Evolutionary conservation across 768 basidiomycete species (phyloP), one percentile per base, ranked within the genome.

Genomic region (Auriculariales sp.): DNA sequence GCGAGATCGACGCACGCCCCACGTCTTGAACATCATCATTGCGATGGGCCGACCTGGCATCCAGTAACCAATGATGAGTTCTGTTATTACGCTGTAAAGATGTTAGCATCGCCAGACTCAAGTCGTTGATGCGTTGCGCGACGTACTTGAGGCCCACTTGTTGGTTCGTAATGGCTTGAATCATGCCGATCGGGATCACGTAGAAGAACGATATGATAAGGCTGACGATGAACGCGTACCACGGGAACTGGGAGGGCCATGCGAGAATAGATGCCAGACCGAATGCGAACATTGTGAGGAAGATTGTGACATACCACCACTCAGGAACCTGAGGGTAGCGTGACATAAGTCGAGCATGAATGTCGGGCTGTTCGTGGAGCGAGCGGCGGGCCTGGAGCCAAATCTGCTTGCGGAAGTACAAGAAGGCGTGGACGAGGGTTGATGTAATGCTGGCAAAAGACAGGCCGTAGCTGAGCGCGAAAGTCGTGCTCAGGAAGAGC

Each of bases 271-370:
- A 68, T 48, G 87, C 61, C 29, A 85, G 64, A 49, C 83, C 82
- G 50, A 83, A 73, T 0, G 66, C 71, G 57, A 85, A 85, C 77
- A 83, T 82, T 52, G 63, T 46, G n/a, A n/a, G 27, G 64, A 88
- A 85, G 47, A 91, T 71, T 34, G 71, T 58, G 7, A 68, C 61
- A 60, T 89, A 91, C 88, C 88, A 91, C 86, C 83, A 89, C 52
- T 88, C 75, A 1, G 87, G 88, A 14, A 90, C 80, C 62, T 82
- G 83, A 1, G 67, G 70, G 59, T 92, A 92, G 46, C 66, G 64
- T 10, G 73, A 68, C 89, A 91, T 91, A 30, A 91, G 69, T 10
- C 85, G 75, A 17, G 84, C 83, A 57, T 91, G 88, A 52, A 91
- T 77, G 65, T 91, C 88, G 1, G 83, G 80, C 57, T 90, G 84